Percentiles rank a stretch among this genome's conserved stretches.
Evolutionary conservation across 2,329 filamentous ascomycete genomes (phyloP).

Genomic region (Dothideomycetes sp.): DNA sequence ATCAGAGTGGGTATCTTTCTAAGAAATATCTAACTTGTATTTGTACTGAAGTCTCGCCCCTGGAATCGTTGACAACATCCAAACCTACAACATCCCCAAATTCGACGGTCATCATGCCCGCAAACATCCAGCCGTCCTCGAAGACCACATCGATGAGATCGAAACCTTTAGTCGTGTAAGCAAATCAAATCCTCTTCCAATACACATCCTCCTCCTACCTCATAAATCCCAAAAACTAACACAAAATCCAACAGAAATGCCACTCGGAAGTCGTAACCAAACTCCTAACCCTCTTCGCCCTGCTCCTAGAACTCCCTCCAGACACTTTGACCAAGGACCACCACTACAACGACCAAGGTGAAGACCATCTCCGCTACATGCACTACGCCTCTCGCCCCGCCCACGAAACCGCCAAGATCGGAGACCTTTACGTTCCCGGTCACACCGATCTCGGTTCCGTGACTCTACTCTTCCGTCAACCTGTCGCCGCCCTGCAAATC

Average conservation of each 20-base stretch:
- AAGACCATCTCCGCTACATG: conserved; percentile 57
- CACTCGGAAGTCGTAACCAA: conserved; percentile 49
- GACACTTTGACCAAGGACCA: conserved; percentile 48
- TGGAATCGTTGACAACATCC: conserved; percentile 40
- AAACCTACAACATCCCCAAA: conserved; percentile 54
- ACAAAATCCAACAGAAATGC: conserved; percentile 23
- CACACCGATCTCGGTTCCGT: conserved; percentile 36
- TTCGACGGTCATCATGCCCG: conserved; percentile 25
- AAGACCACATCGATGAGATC: conserved; percentile 45
- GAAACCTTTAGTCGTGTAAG: conserved; percentile 42
- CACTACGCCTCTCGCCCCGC: conserved; percentile 38
- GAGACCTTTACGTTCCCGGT: conserved; percentile 25
- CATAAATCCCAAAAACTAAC: conserved; percentile 15
- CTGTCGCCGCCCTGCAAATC: conserved; percentile 30
- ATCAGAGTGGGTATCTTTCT: not conserved
- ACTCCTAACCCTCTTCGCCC: conserved; percentile 51
- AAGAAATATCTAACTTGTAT: not conserved
- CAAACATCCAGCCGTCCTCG: conserved; percentile 40
- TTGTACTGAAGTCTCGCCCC: not conserved
- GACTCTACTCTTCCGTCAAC: conserved; percentile 31
- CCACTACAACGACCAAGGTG: conserved; percentile 48
- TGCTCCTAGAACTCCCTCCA: conserved; percentile 52
- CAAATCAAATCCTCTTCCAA: conserved; percentile 4
- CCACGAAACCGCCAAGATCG: conserved; percentile 22
- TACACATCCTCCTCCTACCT: conserved; percentile 13